phyloP scores from a whole-genome alignment of 2,329 filamentous ascomycete genomes.

The Arthroderma sp. region DNA sequence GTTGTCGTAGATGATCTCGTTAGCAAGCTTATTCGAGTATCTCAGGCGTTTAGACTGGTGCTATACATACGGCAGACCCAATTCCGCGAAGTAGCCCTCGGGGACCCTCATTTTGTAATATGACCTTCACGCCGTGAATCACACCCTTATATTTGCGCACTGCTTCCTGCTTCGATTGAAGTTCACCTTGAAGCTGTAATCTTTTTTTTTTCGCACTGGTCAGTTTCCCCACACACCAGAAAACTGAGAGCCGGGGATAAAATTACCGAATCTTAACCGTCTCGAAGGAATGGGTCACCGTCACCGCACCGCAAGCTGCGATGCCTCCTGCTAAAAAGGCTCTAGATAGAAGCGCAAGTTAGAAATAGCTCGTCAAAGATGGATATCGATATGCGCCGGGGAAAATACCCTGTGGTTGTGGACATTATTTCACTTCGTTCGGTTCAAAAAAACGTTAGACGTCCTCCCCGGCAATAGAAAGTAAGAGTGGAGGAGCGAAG shows the following conservation, averaged over 20 bases:
- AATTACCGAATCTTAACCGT: conserved; percentile 92
- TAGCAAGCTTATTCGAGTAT: neutral
- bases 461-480: too few species aligned
- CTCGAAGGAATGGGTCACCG: conserved; percentile 94
- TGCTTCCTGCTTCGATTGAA: conserved; percentile 73
- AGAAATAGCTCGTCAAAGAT: neutral
- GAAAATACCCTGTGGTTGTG: conserved; percentile 38
- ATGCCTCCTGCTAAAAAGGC: conserved; percentile 94
- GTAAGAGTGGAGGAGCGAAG: too few species aligned
- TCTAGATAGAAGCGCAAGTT: conserved; percentile 28
- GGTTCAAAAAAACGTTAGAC: too few species aligned
- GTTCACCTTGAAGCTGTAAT: conserved; percentile 90
- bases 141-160: conserved; percentile 83
- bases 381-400: neutral
- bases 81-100: conserved; percentile 78
- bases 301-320: conserved; percentile 92
- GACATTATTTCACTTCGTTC: conserved; percentile 30
- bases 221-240: neutral
- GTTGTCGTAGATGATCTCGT: neutral
- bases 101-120: conserved; percentile 78
- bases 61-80: conserved; percentile 54
- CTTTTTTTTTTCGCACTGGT: conserved; percentile 31
- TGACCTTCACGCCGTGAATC: conserved; percentile 79
- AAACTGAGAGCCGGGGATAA: neutral
- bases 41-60: neutral